Conservation (phyloP, 495 filamentous ascomycete species). For the Aspergillus affinis region DNA sequence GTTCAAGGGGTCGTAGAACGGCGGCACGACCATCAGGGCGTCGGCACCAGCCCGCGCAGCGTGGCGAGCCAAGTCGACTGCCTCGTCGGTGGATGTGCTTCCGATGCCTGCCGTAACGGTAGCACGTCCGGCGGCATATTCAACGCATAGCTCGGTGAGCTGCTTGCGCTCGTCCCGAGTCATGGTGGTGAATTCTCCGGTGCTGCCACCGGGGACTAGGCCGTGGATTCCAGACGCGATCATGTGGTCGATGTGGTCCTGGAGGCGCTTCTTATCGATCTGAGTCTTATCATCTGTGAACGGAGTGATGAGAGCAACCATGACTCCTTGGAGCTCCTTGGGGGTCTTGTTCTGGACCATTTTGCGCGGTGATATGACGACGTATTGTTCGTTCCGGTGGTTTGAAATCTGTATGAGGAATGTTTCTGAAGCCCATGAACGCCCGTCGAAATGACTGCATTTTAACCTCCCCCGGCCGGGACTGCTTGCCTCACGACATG, state of each 20-base stretch:
- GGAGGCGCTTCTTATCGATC: constrained; percentile 32
- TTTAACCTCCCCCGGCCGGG: not conserved
- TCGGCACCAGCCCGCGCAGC: constrained; percentile 32
- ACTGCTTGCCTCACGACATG: not conserved
- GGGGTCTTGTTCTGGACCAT: constrained; percentile 14
- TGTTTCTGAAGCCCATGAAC: not conserved
- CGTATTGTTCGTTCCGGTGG: not conserved
- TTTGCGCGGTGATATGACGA: constrained; percentile 2
- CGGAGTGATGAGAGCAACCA: constrained; percentile 41
- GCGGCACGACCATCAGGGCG: constrained; percentile 40
- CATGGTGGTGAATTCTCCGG: constrained; percentile 40
- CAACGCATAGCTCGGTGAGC: constrained; percentile 37
- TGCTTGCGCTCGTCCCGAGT: constrained; percentile 36
- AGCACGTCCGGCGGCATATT: constrained; percentile 35
- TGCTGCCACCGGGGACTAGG: constrained; percentile 41
- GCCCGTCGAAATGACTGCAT: not conserved
- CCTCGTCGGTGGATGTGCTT: constrained; percentile 26
- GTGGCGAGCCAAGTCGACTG: constrained; percentile 36
- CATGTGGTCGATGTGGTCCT: constrained; percentile 39
- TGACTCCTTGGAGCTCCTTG: constrained; percentile 26
- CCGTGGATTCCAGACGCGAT: constrained; percentile 36
- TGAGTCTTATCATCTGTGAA: constrained; percentile 34
- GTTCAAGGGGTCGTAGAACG: constrained; percentile 38
- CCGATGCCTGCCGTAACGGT: constrained; percentile 38
- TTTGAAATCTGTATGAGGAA: constrained; percentile 4